These are phyloP conservation scores for Sporothrix globosa DNA, from an alignment of 2,329 filamentous ascomycete genomes.

Conservation along the genomic window DNA sequence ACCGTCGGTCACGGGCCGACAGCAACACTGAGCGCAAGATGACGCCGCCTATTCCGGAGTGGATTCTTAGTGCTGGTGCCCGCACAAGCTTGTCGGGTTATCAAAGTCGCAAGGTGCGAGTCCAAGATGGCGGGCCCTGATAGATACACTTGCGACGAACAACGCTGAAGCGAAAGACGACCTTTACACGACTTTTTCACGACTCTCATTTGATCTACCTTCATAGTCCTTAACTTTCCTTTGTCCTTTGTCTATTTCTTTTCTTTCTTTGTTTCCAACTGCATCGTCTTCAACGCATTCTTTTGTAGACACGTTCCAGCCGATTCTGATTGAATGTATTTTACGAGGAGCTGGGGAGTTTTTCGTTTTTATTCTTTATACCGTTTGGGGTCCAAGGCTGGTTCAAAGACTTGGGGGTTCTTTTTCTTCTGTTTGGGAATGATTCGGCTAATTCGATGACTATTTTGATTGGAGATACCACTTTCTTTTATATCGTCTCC, in stretches of 20 bases:
- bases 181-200: conserved; percentile 2
- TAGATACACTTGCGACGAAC: neutral
- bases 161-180: conserved; percentile 14
- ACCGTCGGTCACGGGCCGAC: conserved; percentile 35
- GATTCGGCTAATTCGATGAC: neutral
- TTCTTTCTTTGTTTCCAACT: neutral
- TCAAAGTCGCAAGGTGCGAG: conserved; percentile 44
- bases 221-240: neutral
- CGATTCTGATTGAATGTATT: neutral
- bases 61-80: conserved; percentile 59
- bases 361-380: conserved; percentile 4
- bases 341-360: conserved; percentile 18
- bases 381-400: conserved; percentile 11
- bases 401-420: conserved; percentile 8
- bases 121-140: conserved; percentile 24
- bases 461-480: conserved; percentile 31
- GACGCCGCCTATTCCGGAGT: conserved; percentile 65
- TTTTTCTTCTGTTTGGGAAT: conserved; percentile 5
- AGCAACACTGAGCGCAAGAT: conserved; percentile 51
- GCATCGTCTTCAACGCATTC: neutral
- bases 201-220: neutral
- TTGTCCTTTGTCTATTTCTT: neutral
- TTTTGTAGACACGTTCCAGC: neutral
- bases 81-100: conserved; percentile 55
- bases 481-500: conserved; percentile 25